Evolutionary conservation across 2,329 filamentous ascomycete genomes (phyloP), one percentile per base, ranked within the genome.

Genomic region (Drechslerella coelobrocha): DNA sequence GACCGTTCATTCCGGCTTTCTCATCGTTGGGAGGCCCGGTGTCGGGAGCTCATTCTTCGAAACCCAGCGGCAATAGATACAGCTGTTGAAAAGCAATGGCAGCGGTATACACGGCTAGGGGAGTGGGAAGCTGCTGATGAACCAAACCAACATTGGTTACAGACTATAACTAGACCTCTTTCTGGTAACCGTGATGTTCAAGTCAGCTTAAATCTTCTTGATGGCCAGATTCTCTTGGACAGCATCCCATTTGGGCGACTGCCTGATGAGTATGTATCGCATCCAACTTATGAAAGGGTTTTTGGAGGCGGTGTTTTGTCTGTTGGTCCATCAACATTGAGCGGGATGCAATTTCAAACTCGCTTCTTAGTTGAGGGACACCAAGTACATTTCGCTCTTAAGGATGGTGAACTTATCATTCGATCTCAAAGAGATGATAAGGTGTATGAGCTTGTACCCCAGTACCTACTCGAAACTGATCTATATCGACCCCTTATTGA

Each of bases 161-260:
- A 69, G 7, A 78, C 73, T 0, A 65, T 41, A 4, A 77, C 76
- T 2, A 56, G 24, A 29, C 24, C 23, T 8, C 7, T 63, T 14
- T 17, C 12, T n/a, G 53, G 52, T 14, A 23, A 54, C 12, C 31
- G 41, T 24, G 34, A 24, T 1, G 27, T 71, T 2, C 72, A 78
- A 21, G 4, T 27, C 1, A 2, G 78, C 84, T 2, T 80, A 83
- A 84, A 85, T 68, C 52, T 85, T 0, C 72, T 88, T 1, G 82
- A 79, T 0, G 84, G 82, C 0, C 78, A 82, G 23, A 76, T 88
- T 0, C 78, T 86, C 0, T 80, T 87, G 0, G 79, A 86, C 61
- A 84, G 84, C 0, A 43, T 77, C 0, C 84, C 83, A 0, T 73
- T 86, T 0, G 75, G 79, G 2, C 79, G 81, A 1, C 78, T 86